A percentile compares a stretch with the other conserved stretches of the same genome.
phyloP scores from a whole-genome alignment of 2,329 filamentous ascomycete genomes.

The Penicillium sumatraense region DNA sequence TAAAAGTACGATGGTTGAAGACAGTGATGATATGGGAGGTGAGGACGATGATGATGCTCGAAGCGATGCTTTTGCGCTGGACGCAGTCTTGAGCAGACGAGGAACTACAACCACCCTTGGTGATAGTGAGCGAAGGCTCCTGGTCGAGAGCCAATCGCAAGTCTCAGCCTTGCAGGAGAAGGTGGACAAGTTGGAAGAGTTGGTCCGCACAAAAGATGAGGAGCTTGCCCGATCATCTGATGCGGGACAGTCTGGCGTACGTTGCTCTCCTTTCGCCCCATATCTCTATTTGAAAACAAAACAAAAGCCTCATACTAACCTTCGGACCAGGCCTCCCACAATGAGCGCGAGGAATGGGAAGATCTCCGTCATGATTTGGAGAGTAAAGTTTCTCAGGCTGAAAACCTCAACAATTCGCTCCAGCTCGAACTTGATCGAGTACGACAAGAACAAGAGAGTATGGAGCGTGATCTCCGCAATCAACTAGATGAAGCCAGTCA shows the following conservation, averaged over 20 bases:
- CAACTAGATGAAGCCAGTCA: constrained; percentile 58
- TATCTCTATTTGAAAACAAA: not conserved
- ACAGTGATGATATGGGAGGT: constrained; percentile 74
- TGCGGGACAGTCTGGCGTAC: constrained; percentile 56
- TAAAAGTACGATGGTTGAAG: constrained; percentile 96
- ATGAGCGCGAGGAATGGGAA: constrained; percentile 72
- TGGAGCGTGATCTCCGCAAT: constrained; percentile 65
- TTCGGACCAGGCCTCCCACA: constrained; percentile 49
- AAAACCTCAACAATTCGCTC: constrained; percentile 77
- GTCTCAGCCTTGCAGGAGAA: constrained; percentile 75
- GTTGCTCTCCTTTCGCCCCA: not conserved
- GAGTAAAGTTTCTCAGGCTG: constrained; percentile 72
- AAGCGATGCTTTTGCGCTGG: constrained; percentile 67
- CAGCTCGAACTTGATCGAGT: constrained; percentile 78
- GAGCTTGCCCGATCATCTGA: constrained; percentile 67
- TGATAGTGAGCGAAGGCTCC: constrained; percentile 69
- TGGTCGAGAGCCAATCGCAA: constrained; percentile 80
- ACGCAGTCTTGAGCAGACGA: constrained; percentile 53
- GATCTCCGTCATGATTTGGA: constrained; percentile 71
- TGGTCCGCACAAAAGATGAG: constrained; percentile 71
- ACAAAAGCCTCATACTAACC: constrained; percentile 7
- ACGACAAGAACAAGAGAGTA: constrained; percentile 68
- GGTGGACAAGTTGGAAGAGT: constrained; percentile 71
- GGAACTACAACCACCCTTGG: constrained; percentile 55
- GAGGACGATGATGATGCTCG: constrained; percentile 63